These are phyloP conservation scores for Polychaeton citri DNA, from an alignment of 2,329 filamentous ascomycete genomes.

Conservation along the genomic window DNA sequence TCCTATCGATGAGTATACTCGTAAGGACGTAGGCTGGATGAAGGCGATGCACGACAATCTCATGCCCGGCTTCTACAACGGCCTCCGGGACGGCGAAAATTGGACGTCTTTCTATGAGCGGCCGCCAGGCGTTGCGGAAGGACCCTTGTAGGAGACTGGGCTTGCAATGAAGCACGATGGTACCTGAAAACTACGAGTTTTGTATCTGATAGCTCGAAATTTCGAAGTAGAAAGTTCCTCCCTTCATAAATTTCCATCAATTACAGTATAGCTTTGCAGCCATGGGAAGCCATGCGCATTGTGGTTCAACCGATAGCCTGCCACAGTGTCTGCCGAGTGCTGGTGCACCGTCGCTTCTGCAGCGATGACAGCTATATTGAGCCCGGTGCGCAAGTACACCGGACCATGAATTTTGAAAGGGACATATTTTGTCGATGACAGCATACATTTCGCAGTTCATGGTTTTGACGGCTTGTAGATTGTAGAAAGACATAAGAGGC, in stretches of 20 bases:
- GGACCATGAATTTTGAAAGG: background rate
- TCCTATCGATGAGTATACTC: background rate
- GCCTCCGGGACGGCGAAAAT: background rate
- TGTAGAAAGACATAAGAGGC: background rate
- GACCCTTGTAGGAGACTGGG: background rate
- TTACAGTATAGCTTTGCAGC: background rate
- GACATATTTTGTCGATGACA: background rate
- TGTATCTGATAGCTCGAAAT: background rate
- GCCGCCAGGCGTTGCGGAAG: background rate
- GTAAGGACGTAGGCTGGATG: background rate
- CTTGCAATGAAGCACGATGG: background rate
- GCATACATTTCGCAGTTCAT: background rate
- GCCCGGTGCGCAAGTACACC: background rate
- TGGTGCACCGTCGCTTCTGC: background rate
- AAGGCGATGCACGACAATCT: background rate
- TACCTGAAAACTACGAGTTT: background rate
- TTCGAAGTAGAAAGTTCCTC: background rate
- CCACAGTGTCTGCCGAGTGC: background rate
- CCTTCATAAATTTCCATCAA: background rate
- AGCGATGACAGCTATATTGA: background rate
- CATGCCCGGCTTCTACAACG: background rate
- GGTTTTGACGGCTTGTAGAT: background rate
- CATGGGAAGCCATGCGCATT: background rate
- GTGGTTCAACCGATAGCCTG: background rate
- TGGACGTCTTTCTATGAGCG: background rate